Percentiles rank a stretch among this genome's conserved stretches.
phyloP scores from a whole-genome alignment of 805 yeast species.

The Ogataea ganodermae region DNA sequence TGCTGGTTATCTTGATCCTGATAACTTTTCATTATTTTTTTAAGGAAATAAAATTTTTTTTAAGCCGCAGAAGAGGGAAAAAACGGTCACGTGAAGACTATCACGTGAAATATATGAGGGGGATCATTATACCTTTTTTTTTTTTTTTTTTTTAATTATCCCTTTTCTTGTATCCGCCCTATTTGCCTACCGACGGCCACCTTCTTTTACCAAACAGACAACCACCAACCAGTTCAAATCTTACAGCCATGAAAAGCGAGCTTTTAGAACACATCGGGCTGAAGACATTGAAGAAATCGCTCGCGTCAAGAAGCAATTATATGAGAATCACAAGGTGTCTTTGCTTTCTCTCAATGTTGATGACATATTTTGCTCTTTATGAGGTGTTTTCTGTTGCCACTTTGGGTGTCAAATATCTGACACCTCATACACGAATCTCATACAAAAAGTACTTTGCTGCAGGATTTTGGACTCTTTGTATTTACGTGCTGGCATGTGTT shows the following conservation, averaged over 20 bases:
- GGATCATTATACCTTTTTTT: neutral
- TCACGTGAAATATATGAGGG: slow-evolving; percentile 3
- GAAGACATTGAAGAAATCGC: slow-evolving; percentile 14
- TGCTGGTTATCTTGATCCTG: neutral
- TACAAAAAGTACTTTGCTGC: slow-evolving; percentile 28
- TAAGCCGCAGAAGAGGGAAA: slow-evolving; percentile 4
- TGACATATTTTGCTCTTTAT: slow-evolving; percentile 21
- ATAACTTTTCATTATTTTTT: neutral
- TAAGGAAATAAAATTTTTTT: slow-evolving; percentile 3
- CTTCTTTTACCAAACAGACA: neutral
- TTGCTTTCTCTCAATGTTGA: slow-evolving; percentile 24
- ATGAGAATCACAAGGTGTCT: slow-evolving; percentile 23
- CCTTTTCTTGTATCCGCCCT: slow-evolving; percentile 1
- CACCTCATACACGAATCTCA: slow-evolving; percentile 25
- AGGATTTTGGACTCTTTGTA: slow-evolving; percentile 37
- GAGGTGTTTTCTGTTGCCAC: slow-evolving; percentile 19
- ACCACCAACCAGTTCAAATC: neutral
- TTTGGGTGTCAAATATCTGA: slow-evolving; percentile 19
- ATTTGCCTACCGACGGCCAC: neutral
- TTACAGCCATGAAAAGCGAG: slow-evolving; percentile 24
- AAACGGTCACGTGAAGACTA: neutral
- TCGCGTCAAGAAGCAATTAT: slow-evolving; percentile 11
- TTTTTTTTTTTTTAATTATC: neutral
- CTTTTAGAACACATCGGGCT: slow-evolving; percentile 26
- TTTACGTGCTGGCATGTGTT: slow-evolving; percentile 31